Base-by-base conservation (phyloP, 2,329 filamentous ascomycete genomes). In the Sclerotiophoma versabilis region DNA sequence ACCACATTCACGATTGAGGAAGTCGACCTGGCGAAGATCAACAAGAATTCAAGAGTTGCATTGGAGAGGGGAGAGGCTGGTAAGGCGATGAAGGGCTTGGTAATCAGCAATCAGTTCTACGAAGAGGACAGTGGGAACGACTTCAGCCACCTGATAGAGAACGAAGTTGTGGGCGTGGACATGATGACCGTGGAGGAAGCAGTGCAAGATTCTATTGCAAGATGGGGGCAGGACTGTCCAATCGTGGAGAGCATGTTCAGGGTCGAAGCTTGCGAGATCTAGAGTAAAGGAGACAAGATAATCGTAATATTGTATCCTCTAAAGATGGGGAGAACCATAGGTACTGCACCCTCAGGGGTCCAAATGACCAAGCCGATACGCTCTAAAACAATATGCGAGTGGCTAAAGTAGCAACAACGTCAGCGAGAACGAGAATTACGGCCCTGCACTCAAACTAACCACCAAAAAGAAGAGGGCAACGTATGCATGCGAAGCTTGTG, bases 61-160 rank as follows among this genome's bases (percentile, higher is more conserved):
- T 37, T 75, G 25, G 66, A 66, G 17, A 58, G 50, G 23, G 70
- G 72, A 4, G 67, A 73, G 23, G 27, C 48, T 1, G 55, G 3
- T 9, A 68, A 64, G 41, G 69, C 68, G 1, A 69, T 73, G 58
- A 69, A 66, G 34, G 72, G 73, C 0, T 47, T 75, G 36, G 54
- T 62, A 1, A 25, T 74, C 15, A 66, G 63, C 45, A 65, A 66
- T 34, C 70, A 75, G 46, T 75, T 74, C 29, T 70, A 69, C n/a
- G 72, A 72, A 36, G 65, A 46, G 3, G 64, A 70, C 23, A 60
- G 54, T 26, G 64, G 52, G 20, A 64, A 67, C 15, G 57, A 66
- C 29, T 68, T 74, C 20, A 64, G 61, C 22, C 56, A 57, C 25
- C 12, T 68, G 53, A 56, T 69, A 6, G 64, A 71, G 50, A 75